These are phyloP conservation scores for Chrysosphaeria jannelii DNA, from an alignment of 2,329 filamentous ascomycete species.

Conservation along the genomic window DNA sequence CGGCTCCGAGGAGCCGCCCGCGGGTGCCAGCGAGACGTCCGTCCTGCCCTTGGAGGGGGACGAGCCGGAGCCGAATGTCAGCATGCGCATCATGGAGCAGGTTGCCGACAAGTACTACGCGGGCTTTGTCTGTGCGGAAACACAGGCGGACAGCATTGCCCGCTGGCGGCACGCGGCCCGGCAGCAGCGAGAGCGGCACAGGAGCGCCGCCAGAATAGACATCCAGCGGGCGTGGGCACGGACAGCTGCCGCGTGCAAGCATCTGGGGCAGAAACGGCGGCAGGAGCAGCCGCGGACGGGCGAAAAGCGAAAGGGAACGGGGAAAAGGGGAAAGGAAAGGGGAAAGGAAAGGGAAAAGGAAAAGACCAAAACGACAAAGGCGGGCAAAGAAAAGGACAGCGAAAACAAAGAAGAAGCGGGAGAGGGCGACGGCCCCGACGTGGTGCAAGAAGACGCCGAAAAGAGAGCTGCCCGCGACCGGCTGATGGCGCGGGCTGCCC, in stretches of 20 bases:
- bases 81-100: slow-evolving; percentile 5
- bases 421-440: no score
- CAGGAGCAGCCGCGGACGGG: not conserved
- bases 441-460: not conserved
- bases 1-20: slow-evolving; percentile 1
- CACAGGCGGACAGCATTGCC: slow-evolving; percentile 4
- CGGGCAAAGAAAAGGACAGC: slow-evolving; percentile 6
- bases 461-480: slow-evolving; percentile 8
- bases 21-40: slow-evolving; percentile 7
- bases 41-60: slow-evolving; percentile 5
- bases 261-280: not conserved
- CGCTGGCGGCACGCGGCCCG: slow-evolving; percentile 3
- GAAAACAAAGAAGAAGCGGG: not conserved
- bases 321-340: not conserved
- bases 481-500: slow-evolving; percentile 26
- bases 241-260: no score
- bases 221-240: no score
- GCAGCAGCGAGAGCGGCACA: slow-evolving; percentile 1
- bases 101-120: slow-evolving; percentile 5
- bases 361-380: not conserved
- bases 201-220: no score
- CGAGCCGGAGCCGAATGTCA: slow-evolving; percentile 4
- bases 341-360: no score
- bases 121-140: slow-evolving; percentile 2
- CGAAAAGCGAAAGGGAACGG: not conserved